Evolutionary conservation across 192 early-diverging fungal species (phyloP), one percentile per base, ranked within the genome.

Genomic region (Chytriomyces hyalinus): DNA sequence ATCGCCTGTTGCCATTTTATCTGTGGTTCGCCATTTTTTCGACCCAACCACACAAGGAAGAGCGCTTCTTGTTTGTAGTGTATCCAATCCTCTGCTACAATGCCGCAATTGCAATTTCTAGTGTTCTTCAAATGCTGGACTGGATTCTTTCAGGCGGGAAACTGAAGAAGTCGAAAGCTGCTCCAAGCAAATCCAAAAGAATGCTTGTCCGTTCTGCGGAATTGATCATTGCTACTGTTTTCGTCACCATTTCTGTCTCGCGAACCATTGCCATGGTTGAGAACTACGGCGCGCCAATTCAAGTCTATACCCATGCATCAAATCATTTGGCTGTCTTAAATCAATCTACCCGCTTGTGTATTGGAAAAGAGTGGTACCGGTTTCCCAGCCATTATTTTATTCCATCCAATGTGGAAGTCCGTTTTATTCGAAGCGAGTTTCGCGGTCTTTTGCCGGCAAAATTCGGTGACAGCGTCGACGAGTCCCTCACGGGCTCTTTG

Each of bases 11-110:
- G 59, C 92, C 92, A 7, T 92, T 97, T 36, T 92, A 92, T 57
- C 50, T 95, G 15, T 91, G 90, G 90, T 84, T 98, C 43, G 63
- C 74, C 3, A 90, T 93, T 28, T 96, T 99, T 70, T 91, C 91
- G 3, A 24, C 87, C 10, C 96, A 97, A 81, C 91, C 95, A n/a
- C 97, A 99, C 86, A 99, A 99, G 82, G 97, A 99, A 77, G 97
- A 99, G 73, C 88, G 97, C 4, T 99, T 99, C 75, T 74, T 99
- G 75, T 96, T 86, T 81, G 92, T 98, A 20, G 91, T 92, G 1
- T 99, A 97, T 78, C 97, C 97, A 49, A 75, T 94, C 50, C 80
- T 99, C 43, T 91, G 92, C 79, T 88, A 95, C 49, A 92, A 91
- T 70, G 95, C 93, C 0, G 90, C 93, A 0, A 70, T 97, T 48